Evolutionary conservation across 768 basidiomycete species (phyloP).

Genomic region (Daedaleopsis nitida): DNA sequence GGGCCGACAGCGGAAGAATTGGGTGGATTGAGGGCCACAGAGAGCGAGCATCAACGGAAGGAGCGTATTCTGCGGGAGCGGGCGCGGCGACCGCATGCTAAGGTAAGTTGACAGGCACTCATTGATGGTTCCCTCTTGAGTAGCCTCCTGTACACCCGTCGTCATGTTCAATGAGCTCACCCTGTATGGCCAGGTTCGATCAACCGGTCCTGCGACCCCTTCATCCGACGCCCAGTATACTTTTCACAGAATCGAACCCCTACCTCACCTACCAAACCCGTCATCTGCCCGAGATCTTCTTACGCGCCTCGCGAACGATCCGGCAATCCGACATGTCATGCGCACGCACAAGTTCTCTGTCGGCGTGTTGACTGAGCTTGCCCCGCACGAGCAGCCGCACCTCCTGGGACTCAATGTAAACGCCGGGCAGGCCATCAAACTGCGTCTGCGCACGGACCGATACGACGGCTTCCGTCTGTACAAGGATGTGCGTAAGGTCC

Average conservation of each 20-base stretch:
- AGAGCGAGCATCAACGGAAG: constrained; percentile 57
- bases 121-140: too few species aligned
- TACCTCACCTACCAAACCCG: constrained; percentile 67
- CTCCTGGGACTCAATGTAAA: constrained; percentile 71
- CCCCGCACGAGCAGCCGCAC: constrained; percentile 72
- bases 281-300: constrained; percentile 55
- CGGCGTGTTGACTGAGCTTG: constrained; percentile 72
- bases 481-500: constrained; percentile 60
- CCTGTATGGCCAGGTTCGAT: constrained; percentile 47
- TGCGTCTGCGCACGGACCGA: constrained; percentile 66
- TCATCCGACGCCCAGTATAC: constrained; percentile 47
- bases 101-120: constrained; percentile 41
- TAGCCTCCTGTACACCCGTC: background rate
- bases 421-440: constrained; percentile 61
- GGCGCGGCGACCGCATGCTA: constrained; percentile 55
- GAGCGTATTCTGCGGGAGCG: constrained; percentile 63
- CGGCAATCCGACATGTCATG: constrained; percentile 73
- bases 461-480: constrained; percentile 77
- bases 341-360: constrained; percentile 67
- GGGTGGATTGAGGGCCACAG: constrained; percentile 51
- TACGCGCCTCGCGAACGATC: constrained; percentile 63
- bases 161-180: background rate
- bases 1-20: constrained; percentile 66
- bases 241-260: constrained; percentile 66
- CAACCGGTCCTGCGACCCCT: constrained; percentile 46